Conservation (phyloP, 192 early-diverging fungal genomes). For the Coemansia asiatica region DNA sequence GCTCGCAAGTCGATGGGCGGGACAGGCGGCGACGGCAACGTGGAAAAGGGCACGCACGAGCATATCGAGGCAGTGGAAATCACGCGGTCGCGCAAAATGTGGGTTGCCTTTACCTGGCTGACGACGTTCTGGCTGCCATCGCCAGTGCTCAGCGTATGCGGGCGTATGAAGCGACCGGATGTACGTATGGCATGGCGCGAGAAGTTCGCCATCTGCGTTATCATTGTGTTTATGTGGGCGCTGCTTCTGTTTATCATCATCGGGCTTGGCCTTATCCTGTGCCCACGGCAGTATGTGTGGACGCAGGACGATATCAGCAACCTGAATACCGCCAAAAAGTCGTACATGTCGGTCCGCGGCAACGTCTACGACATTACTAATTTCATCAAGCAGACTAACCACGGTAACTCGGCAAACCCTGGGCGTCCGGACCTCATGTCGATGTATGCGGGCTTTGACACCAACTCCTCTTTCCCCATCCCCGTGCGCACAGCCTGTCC, state of each 20-base stretch:
- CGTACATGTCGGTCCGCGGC: conserved; percentile 68
- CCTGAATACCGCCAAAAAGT: conserved; percentile 52
- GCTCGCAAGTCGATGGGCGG: conserved; percentile 20
- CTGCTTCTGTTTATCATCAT: conserved; percentile 85
- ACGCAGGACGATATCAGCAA: conserved; percentile 63
- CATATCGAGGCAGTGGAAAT: conserved; percentile 44
- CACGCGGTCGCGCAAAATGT: conserved; percentile 23
- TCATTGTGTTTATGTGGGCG: conserved; percentile 82
- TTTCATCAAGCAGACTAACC: conserved; percentile 35
- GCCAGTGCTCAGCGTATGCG: conserved; percentile 23
- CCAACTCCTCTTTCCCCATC: conserved; percentile 64
- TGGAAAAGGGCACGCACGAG: conserved; percentile 47
- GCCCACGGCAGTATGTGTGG: conserved; percentile 70
- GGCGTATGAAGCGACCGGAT: conserved; percentile 84
- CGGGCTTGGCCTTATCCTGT: conserved; percentile 70
- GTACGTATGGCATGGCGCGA: conserved; percentile 97
- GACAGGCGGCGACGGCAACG: conserved; percentile 48
- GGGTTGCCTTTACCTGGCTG: conserved; percentile 38
- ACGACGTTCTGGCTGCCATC: conserved; percentile 42
- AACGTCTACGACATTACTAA: conserved; percentile 74
- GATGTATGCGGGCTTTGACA: conserved; percentile 45
- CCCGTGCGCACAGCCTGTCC: conserved; percentile 58
- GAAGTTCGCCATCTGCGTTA: conserved; percentile 81
- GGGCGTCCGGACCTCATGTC: conserved; percentile 27
- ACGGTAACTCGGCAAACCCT: conserved; percentile 41